Base-by-base conservation (phyloP, 805 yeast genomes). In the Maudiozyma turicensis region DNA sequence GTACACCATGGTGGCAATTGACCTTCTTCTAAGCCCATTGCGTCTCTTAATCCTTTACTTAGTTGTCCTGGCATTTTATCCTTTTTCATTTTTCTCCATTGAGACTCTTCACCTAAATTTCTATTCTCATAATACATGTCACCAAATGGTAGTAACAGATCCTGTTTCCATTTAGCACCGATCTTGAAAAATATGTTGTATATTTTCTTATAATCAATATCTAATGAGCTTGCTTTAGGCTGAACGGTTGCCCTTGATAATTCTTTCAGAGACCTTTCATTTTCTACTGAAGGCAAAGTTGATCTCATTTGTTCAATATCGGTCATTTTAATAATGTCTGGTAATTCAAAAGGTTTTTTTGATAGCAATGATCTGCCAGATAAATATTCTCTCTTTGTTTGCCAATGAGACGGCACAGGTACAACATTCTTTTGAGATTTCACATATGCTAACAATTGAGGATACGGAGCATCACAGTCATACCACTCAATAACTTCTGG, bases 281-380 rank as follows among this genome's bases (percentile, higher is more conserved):
- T 81, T 5, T 48, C 52, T 3, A 3, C 8, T 13, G 11, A n/a
- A 5, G 67, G 66, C 10, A 53, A 44, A 6, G 81, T 78, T 49
- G 80, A 78, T 62, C 97, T 76, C 95, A 91, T 85, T 48, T 86
- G 89, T 53, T 80, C 76, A 30, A 91, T 89, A 1, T 96, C 96
- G 0, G 97, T 90, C 47, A 80, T 86, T 39, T 70, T 73, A 39
- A 93, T 87, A 56, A 78, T 85, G 40, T 78, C 73, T 0, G 98
- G 98, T 20, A 91, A 70, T 58, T 79, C 78, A 60, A 86, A 91
- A 0, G 88, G 87, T 8, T 75, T 74, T 56, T 80, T 80, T 48
- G 81, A 89, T 26, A 80, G 53, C 0, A 90, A 84, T 46, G 84
- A 73, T 52, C 80, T 76, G 1, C 81, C 73, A 1, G 88, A 70